Percentiles rank a stretch among this genome's conserved stretches.
phyloP scores from a whole-genome alignment of 208 protist genomes.

The Eutreptiella sp. region DNA sequence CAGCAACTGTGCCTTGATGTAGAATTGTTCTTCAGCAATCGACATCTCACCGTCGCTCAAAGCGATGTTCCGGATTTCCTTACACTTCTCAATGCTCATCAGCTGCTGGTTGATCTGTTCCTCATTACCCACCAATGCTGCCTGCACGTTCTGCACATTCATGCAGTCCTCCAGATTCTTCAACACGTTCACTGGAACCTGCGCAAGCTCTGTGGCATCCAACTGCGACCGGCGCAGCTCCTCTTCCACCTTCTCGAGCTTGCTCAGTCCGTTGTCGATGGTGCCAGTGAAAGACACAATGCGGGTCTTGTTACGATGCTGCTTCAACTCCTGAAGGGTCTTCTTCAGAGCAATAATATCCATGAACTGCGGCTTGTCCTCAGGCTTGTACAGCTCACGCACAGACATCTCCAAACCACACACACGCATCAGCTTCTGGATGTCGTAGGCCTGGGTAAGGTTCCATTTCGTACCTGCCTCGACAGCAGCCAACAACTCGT shows the following conservation, averaged over 20 bases:
- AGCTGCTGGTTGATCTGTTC: constrained; percentile 51
- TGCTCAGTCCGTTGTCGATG: constrained; percentile 48
- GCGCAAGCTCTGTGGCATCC: constrained; percentile 46
- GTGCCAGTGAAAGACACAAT: constrained; percentile 48
- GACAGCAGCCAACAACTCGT: constrained; percentile 40
- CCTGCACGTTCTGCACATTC: constrained; percentile 49
- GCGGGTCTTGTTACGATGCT: constrained; percentile 53
- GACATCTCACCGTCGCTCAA: constrained; percentile 50
- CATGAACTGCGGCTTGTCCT: constrained; percentile 53
- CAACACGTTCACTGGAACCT: constrained; percentile 45
- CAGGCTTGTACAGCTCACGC: constrained; percentile 50
- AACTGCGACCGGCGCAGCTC: constrained; percentile 50
- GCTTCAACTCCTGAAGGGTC: constrained; percentile 48
- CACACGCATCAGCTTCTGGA: constrained; percentile 54
- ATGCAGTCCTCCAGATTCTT: constrained; percentile 48
- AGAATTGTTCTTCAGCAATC: constrained; percentile 52
- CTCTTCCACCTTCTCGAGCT: constrained; percentile 51
- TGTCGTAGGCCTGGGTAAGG: constrained; percentile 50
- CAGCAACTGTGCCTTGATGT: constrained; percentile 55
- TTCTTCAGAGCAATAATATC: constrained; percentile 47
- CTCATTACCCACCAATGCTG: constrained; percentile 48
- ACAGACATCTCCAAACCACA: constrained; percentile 48
- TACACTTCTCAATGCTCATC: constrained; percentile 42
- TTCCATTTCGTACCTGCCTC: constrained; percentile 47
- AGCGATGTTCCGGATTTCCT: constrained; percentile 45